Evolutionary conservation across 768 basidiomycete genomes (phyloP).

Genomic region (Auriscalpium orientale): DNA sequence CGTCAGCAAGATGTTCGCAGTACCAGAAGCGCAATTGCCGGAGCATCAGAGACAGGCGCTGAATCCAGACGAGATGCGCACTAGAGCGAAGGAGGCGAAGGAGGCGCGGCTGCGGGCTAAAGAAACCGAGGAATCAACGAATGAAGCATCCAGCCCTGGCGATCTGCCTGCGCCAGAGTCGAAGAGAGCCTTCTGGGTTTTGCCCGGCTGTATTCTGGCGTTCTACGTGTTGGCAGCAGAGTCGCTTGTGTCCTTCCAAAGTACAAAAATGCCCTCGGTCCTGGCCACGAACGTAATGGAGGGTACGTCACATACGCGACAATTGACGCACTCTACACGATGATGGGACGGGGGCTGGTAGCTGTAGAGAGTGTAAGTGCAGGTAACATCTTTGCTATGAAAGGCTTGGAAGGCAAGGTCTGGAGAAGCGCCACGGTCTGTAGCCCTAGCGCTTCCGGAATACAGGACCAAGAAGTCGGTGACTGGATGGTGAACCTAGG

Average conservation of each 20-base stretch:
- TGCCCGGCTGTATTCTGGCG: constrained; percentile 89
- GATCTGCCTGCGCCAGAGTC: too few relatives aligned
- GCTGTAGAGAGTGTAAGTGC: constrained; percentile 76
- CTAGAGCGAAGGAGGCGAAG: constrained; percentile 49
- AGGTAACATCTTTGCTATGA: constrained; percentile 92
- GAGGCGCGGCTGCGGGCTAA: constrained; percentile 26
- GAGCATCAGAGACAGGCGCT: constrained; percentile 73
- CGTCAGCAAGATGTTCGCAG: constrained; percentile 98
- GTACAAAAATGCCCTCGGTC: constrained; percentile 57
- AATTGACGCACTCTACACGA: constrained; percentile 81
- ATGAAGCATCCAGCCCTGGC: background rate
- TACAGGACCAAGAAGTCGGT: constrained; percentile 25
- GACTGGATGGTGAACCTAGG: constrained; percentile 77
- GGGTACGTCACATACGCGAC: constrained; percentile 51
- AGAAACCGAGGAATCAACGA: constrained; percentile 6
- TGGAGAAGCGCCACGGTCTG: constrained; percentile 89
- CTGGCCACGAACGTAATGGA: constrained; percentile 60
- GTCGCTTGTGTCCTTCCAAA: constrained; percentile 83
- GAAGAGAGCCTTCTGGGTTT: constrained; percentile 70
- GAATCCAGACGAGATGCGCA: constrained; percentile 80
- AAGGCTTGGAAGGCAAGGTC: constrained; percentile 83
- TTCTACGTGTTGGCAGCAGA: constrained; percentile 52
- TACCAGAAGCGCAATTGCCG: constrained; percentile 72
- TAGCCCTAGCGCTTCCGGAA: constrained; percentile 43
- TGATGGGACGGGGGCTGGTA: constrained; percentile 97